Base-by-base conservation (phyloP, 768 basidiomycete genomes). In the Aureoboletus auriporus region DNA sequence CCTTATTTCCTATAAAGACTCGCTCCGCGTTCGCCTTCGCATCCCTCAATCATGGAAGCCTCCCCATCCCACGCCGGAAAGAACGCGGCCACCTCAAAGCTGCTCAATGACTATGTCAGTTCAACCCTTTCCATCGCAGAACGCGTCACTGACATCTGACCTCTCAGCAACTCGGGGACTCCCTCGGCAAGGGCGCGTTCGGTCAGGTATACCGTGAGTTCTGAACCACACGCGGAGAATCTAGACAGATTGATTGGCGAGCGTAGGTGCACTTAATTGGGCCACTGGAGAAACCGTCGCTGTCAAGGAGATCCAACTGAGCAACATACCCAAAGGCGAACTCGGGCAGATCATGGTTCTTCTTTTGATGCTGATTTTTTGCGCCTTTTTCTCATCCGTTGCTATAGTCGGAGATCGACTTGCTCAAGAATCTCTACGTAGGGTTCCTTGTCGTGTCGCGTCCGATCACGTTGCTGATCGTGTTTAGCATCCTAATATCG, bases 251-350 rank as follows among this genome's bases (percentile, higher is more conserved):
- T 87, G 87, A 84, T 84, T 39, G 43, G 37, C 13, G 42, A 37
- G 40, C 12, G 31, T 55, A 91, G 89, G 89, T 56, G 89, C 89
- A 41, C 72, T 95, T 62, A 94, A 95, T 60, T 93, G 92, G 86
- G 87, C 89, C 13, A 97, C 93, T 23, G 96, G 96, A 23, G 96
- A 98, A 73, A 96, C 95, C 3, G 95, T 98, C 36, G 96, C 96
- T 3, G 88, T 99, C 62, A 99, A 99, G 76, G 94, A 97, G 69
- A 95, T 99, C 57, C 88, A 91, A 65, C 71, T 99, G 52, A 86
- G 84, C 67, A 93, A 91, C 66, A 94, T 99, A 50, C 89, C 94
- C 4, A 90, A 92, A 66, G 80, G 83, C 47, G 93, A 97, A 65
- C 79, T 99, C 34, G 86, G 89, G 16, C 94, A 98, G 71, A 97